Conservation (phyloP, 805 yeast species). For the Groenewaldozyma salmanticensis region DNA sequence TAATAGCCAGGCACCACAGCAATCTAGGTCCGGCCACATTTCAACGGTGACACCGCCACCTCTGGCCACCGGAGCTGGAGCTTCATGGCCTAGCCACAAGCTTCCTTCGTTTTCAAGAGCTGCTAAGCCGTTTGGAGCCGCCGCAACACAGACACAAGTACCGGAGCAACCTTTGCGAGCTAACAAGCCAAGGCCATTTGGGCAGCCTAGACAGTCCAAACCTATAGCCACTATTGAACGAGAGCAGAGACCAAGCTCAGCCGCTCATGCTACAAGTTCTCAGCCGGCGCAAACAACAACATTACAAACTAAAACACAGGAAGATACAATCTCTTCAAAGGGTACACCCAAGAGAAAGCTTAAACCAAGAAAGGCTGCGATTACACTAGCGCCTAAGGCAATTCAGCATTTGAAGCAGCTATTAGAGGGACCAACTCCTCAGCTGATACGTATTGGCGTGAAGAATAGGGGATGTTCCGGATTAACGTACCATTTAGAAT, state of each 20-base stretch:
- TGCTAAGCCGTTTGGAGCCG: neutral
- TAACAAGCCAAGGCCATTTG: neutral
- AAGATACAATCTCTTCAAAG: too few species aligned
- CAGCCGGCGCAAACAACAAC: neutral
- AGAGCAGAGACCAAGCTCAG: neutral
- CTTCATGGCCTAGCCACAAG: neutral
- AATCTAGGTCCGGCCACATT: too few species aligned
- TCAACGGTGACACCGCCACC: neutral
- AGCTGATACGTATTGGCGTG: constrained; percentile 88
- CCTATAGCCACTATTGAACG: too few species aligned
- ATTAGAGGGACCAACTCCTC: constrained; percentile 74
- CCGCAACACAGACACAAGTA: neutral
- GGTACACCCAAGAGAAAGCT: constrained; percentile 44
- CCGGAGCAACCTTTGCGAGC: neutral
- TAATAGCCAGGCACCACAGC: too few species aligned
- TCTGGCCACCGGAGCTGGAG: neutral
- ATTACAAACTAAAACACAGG: constrained; percentile 1
- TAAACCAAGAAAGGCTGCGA: constrained; percentile 83
- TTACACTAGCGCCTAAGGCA: constrained; percentile 71
- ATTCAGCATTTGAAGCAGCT: constrained; percentile 57
- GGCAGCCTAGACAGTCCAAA: too few species aligned
- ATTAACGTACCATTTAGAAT: constrained; percentile 80
- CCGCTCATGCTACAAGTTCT: constrained; percentile 1
- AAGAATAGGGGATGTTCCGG: constrained; percentile 96
- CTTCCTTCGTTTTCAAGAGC: neutral